A percentile compares a stretch with the other conserved stretches of the same genome.
These are phyloP conservation scores for Fusarium sp. DNA, from an alignment of 2,329 filamentous ascomycete species.

Conservation along the genomic window DNA sequence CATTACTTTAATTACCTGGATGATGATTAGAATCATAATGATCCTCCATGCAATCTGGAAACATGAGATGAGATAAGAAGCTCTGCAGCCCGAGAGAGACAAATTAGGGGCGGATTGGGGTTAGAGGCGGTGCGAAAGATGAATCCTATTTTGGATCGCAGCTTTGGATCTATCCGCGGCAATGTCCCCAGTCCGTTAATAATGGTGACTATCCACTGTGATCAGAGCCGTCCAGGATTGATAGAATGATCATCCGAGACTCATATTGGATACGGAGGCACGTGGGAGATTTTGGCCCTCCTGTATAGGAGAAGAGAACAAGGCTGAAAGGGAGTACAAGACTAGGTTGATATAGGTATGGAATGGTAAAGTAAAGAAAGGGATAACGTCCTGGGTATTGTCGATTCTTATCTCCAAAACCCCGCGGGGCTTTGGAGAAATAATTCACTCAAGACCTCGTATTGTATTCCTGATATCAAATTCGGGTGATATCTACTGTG, in stretches of 20 bases:
- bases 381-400: slow-evolving; percentile 16
- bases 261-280: slow-evolving; percentile 11
- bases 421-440: slow-evolving; percentile 8
- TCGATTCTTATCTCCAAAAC: slow-evolving; percentile 13
- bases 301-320: background rate
- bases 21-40: slow-evolving; percentile 14
- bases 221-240: slow-evolving; percentile 17
- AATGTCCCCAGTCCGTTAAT: slow-evolving; percentile 27
- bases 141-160: slow-evolving; percentile 19
- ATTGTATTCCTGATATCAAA: slow-evolving; percentile 21
- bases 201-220: slow-evolving; percentile 23
- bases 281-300: slow-evolving; percentile 3
- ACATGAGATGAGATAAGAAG: slow-evolving; percentile 37
- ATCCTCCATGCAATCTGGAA: slow-evolving; percentile 16
- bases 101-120: slow-evolving; percentile 31
- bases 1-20: slow-evolving; percentile 19
- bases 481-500: slow-evolving; percentile 18
- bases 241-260: slow-evolving; percentile 23
- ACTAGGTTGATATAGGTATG: slow-evolving; percentile 8
- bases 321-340: slow-evolving; percentile 3
- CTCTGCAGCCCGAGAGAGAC: slow-evolving; percentile 21
- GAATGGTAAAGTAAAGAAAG: slow-evolving; percentile 28
- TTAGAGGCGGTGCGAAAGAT: slow-evolving; percentile 26
- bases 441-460: background rate
- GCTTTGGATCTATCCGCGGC: slow-evolving; percentile 38